These are phyloP conservation scores for Raffaelea deltoideospora DNA, from an alignment of 2,329 filamentous ascomycete genomes.

Conservation along the genomic window DNA sequence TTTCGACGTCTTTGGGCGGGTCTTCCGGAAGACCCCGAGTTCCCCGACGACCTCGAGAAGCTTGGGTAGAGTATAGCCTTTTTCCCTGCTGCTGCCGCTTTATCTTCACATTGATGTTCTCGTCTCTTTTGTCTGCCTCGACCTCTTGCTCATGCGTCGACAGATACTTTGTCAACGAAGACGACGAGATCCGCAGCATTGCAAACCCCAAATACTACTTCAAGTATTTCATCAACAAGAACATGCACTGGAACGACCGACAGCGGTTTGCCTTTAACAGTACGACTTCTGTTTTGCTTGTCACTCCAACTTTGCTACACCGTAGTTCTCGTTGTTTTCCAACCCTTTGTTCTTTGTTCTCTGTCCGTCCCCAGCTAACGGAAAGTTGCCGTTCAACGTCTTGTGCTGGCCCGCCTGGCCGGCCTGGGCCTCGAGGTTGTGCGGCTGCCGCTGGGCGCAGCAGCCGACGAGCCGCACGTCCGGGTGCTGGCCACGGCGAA, in stretches of 20 bases:
- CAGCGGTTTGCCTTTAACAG: conserved; percentile 63
- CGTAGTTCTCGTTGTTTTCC: too few species aligned
- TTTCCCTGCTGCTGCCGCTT: too few species aligned
- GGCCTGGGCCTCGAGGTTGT: conserved; percentile 43
- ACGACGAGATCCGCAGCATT: conserved; percentile 60
- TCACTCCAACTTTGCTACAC: too few species aligned
- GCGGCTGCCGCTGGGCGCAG: conserved; percentile 42
- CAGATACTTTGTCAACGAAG: conserved; percentile 65
- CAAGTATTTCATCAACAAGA: conserved; percentile 58
- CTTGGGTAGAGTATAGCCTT: conserved; percentile 48
- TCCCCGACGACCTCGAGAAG: conserved; percentile 46
- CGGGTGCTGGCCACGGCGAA: conserved; percentile 49
- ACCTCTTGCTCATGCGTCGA: too few species aligned
- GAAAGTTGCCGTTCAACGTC: conserved; percentile 44
- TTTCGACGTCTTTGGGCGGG: conserved; percentile 55
- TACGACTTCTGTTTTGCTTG: conserved; percentile 20
- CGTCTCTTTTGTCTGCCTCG: conserved; percentile 1
- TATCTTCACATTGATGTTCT: too few species aligned
- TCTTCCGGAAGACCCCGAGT: conserved; percentile 56
- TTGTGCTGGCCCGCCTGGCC: conserved; percentile 47
- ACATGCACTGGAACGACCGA: conserved; percentile 61
- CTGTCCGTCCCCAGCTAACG: not conserved
- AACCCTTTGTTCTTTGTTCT: too few species aligned
- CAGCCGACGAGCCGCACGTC: conserved; percentile 37
- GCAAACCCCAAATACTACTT: conserved; percentile 54